Evolutionary conservation across 2,329 filamentous ascomycete genomes (phyloP).

Genomic region (Tympanopsis confertula): DNA sequence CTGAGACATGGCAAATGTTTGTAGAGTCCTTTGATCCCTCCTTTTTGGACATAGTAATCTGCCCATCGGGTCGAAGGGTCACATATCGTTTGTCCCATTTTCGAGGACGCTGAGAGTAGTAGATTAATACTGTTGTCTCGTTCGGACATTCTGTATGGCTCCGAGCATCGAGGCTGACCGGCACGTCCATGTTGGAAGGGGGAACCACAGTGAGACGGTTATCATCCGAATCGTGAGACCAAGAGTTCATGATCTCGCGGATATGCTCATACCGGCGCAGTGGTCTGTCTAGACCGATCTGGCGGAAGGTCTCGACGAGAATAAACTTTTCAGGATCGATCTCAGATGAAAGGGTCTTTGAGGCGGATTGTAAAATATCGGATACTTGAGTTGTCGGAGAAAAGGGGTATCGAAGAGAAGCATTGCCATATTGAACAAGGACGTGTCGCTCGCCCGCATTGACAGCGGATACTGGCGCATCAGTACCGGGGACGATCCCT

Average conservation of each 20-base stretch:
- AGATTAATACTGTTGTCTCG: slow-evolving; percentile 37
- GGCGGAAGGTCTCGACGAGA: slow-evolving; percentile 42
- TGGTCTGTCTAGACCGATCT: slow-evolving; percentile 44
- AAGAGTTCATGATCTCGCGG: slow-evolving; percentile 54
- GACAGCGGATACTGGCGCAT: slow-evolving; percentile 50
- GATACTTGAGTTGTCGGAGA: neutral
- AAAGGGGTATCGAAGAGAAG: slow-evolving; percentile 32
- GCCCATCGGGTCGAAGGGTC: slow-evolving; percentile 44
- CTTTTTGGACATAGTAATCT: slow-evolving; percentile 43
- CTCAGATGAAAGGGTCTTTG: slow-evolving; percentile 29
- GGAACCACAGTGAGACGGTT: slow-evolving; percentile 43
- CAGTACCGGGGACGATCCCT: slow-evolving; percentile 33
- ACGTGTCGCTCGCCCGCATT: slow-evolving; percentile 51
- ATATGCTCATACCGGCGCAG: slow-evolving; percentile 50
- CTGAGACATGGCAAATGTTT: slow-evolving; percentile 50
- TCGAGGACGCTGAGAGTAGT: slow-evolving; percentile 44
- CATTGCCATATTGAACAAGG: slow-evolving; percentile 37
- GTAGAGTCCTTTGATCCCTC: slow-evolving; percentile 31
- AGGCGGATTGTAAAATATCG: neutral
- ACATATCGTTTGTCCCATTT: slow-evolving; percentile 52
- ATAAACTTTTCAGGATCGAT: slow-evolving; percentile 41
- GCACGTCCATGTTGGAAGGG: slow-evolving; percentile 17
- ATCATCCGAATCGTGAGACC: slow-evolving; percentile 36
- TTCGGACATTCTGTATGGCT: slow-evolving; percentile 33
- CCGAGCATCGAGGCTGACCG: slow-evolving; percentile 27